A percentile compares a stretch with the other conserved stretches of the same genome.
phyloP scores from a whole-genome alignment of 2,329 filamentous ascomycete species.

The Pseudomassariella vexata region DNA sequence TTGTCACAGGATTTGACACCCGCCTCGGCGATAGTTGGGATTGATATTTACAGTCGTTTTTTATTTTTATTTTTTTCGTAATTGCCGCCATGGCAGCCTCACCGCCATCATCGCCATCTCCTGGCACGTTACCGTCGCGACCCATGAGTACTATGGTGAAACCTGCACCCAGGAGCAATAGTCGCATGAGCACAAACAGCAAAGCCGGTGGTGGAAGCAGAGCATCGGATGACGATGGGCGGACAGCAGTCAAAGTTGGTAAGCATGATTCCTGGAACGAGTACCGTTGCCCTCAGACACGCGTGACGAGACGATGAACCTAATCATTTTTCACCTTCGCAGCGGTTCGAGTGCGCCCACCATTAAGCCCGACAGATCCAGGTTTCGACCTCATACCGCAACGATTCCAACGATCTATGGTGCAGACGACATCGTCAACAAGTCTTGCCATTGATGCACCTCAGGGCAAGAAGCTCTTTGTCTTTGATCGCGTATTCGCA shows the following conservation, averaged over 20 bases:
- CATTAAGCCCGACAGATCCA: constrained; percentile 76
- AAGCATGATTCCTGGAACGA: constrained; percentile 36
- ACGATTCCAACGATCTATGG: constrained; percentile 88
- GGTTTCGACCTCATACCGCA: constrained; percentile 94
- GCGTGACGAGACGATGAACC: constrained; percentile 3
- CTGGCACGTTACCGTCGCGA: constrained; percentile 51
- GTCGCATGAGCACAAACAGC: constrained; percentile 79
- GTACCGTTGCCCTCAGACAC: not conserved
- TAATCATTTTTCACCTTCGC: constrained; percentile 1
- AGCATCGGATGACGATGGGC: constrained; percentile 80
- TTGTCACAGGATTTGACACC: constrained; percentile 1
- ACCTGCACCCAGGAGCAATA: constrained; percentile 67
- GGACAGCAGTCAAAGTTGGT: constrained; percentile 96
- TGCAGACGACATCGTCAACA: constrained; percentile 80
- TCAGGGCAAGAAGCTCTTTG: constrained; percentile 89
- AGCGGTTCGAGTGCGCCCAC: constrained; percentile 91
- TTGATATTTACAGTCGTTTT: too few species aligned
- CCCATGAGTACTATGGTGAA: constrained; percentile 79
- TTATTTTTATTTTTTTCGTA: constrained; percentile 3
- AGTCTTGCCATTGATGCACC: constrained; percentile 84
- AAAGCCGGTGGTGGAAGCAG: constrained; percentile 71
- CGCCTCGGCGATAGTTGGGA: too few species aligned
- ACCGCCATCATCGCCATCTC: constrained; percentile 58
- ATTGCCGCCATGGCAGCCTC: constrained; percentile 54
- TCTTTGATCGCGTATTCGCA: constrained; percentile 92